Base-by-base conservation (phyloP, 2,329 filamentous ascomycete genomes). In the Zarea fungicola region DNA sequence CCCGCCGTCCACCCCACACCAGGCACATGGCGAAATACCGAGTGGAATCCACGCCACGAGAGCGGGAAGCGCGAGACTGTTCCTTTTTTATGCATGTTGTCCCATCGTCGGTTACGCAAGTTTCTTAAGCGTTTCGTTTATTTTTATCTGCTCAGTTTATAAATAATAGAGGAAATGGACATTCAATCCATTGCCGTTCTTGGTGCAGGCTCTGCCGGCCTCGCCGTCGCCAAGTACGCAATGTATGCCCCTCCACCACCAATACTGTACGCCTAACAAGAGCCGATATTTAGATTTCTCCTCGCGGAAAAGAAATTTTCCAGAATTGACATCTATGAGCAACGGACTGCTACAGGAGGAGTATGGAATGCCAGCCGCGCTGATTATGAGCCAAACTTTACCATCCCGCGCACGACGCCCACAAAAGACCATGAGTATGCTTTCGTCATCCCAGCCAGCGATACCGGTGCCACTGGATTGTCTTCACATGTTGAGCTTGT, bases 151-250 rank as follows among this genome's bases (percentile, higher is more conserved):
- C n/a, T n/a, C n/a, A n/a, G n/a, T n/a, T n/a, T n/a, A n/a, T n/a
- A n/a, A n/a, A n/a, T n/a, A n/a, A n/a, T n/a, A n/a, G n/a, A n/a
- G n/a, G 5, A 29, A 32, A 50, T 65, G 35, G 54, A 61, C 26
- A 55, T 79, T 21, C 67, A 70, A 47, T 73, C 67, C 13, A 72
- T 89, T 54, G 84, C 83, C 52, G 76, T 90, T 36, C 81, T 90
- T 52, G 86, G 86, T n/a, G 85, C 83, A 11, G 86, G 86, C 1
- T 83, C 86, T 1, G 78, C 77, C 52, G 86, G 87, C 7, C 68
- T 89, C 3, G 78, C 80, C 47, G 80, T 81, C 26, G 84, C 65
- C 29, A 69, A 64, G 66, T 67, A 58, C 42, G 58, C 25, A 26
- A 22, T 50, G 14, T 14, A 18, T n/a, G 1, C 10, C 42, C n/a